Percentiles rank a stretch among this genome's conserved stretches.
phyloP scores from a whole-genome alignment of 768 basidiomycete species.

The Hortiboletus flavorubellus region DNA sequence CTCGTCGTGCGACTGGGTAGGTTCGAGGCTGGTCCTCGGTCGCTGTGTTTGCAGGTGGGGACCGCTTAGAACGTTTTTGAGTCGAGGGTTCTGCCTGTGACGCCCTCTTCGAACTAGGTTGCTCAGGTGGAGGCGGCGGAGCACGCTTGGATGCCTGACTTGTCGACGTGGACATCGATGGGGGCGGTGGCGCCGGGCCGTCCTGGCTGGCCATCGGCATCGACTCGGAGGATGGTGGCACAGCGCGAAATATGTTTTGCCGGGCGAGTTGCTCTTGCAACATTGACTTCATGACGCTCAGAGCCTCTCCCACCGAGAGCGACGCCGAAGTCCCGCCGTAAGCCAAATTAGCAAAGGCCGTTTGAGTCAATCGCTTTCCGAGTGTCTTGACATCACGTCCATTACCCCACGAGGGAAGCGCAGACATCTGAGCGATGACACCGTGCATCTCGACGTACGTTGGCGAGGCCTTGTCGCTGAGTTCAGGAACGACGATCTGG shows the following conservation, averaged over 20 bases:
- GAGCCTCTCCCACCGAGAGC: conserved; percentile 28
- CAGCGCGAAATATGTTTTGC: conserved; percentile 6
- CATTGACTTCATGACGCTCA: conserved; percentile 26
- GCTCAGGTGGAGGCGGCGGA: conserved; percentile 20
- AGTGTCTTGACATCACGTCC: conserved; percentile 61
- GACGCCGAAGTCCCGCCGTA: conserved; percentile 16
- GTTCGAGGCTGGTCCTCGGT: conserved; percentile 4
- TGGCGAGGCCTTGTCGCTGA: conserved; percentile 20
- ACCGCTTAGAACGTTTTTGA: neutral
- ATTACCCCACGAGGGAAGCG: conserved; percentile 62
- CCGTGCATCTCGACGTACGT: conserved; percentile 32
- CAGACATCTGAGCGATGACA: conserved; percentile 41
- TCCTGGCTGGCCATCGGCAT: conserved; percentile 23
- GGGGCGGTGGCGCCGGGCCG: conserved; percentile 16
- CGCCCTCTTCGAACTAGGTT: neutral
- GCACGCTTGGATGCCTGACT: conserved; percentile 18
- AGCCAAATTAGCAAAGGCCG: conserved; percentile 34
- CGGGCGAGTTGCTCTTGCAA: conserved; percentile 23
- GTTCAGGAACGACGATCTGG: conserved; percentile 35
- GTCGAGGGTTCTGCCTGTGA: neutral
- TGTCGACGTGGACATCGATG: conserved; percentile 20
- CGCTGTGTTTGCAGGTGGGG: conserved; percentile 1
- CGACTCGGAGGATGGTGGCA: neutral
- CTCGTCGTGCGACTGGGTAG: conserved; percentile 32
- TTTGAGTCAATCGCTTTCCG: conserved; percentile 44